A percentile compares a stretch with the other conserved stretches of the same genome.
Evolutionary conservation across 2,329 filamentous ascomycete genomes (phyloP).

Genomic region (Sphaerulina vaccinii): DNA sequence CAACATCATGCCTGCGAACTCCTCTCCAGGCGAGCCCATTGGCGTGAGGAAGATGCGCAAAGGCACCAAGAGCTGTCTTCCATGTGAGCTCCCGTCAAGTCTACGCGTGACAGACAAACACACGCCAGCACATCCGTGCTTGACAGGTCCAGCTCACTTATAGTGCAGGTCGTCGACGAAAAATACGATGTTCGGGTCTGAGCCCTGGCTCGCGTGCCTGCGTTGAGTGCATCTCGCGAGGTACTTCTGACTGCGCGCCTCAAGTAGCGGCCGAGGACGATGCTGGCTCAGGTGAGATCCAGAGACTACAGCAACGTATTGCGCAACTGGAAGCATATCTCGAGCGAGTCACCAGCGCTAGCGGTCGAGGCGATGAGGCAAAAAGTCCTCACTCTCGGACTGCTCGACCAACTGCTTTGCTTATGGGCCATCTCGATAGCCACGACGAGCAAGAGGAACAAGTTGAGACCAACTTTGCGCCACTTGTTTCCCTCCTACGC

Average conservation of each 20-base stretch:
- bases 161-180: slow-evolving; percentile 11
- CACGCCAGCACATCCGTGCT: neutral
- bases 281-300: neutral
- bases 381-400: no score
- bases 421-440: no score
- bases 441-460: slow-evolving; percentile 6
- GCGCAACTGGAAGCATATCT: slow-evolving; percentile 5
- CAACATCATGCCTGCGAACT: no score
- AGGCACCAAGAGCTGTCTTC: slow-evolving; percentile 17
- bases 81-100: slow-evolving; percentile 8
- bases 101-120: neutral
- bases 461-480: neutral
- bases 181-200: slow-evolving; percentile 16
- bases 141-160: neutral
- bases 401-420: no score
- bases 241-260: slow-evolving; percentile 10
- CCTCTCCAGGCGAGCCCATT: no score
- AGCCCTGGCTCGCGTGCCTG: slow-evolving; percentile 3
- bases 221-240: slow-evolving; percentile 16
- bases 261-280: slow-evolving; percentile 11
- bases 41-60: slow-evolving; percentile 20
- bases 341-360: neutral
- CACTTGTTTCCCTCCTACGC: slow-evolving; percentile 4
- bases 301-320: slow-evolving; percentile 7
- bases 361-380: neutral